Percentiles rank a stretch among this genome's conserved stretches.
Conservation (phyloP, 176 grass and related monocot species). For the Zea luxurians region DNA sequence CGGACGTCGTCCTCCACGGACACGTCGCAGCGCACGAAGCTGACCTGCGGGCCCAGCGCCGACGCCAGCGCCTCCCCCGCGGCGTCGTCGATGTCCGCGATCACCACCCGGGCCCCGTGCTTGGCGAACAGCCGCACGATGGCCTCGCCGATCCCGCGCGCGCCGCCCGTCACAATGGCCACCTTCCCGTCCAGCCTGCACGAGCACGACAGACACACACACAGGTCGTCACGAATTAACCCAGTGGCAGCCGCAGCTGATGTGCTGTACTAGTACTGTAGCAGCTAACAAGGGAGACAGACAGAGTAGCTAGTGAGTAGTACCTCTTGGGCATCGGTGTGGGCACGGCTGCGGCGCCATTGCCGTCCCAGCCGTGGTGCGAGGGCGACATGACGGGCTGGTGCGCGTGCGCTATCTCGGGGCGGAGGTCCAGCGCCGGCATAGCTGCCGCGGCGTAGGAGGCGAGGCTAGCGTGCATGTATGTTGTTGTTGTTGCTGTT, state of each 20-base stretch:
- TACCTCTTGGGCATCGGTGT: slow-evolving; percentile 73
- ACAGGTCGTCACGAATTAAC: too few species aligned
- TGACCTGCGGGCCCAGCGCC: slow-evolving; percentile 48
- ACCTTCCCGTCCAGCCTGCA: slow-evolving; percentile 87
- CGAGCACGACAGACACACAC: too few species aligned
- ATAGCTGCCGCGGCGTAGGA: slow-evolving; percentile 44
- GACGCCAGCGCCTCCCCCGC: slow-evolving; percentile 53
- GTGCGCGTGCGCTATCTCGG: slow-evolving; percentile 54
- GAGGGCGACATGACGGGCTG: slow-evolving; percentile 43
- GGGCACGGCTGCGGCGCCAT: slow-evolving; percentile 30
- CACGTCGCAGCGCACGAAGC: slow-evolving; percentile 74
- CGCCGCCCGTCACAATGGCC: slow-evolving; percentile 78
- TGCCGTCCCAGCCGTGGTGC: slow-evolving; percentile 57
- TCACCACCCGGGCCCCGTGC: slow-evolving; percentile 75
- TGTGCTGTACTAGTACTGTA: too few species aligned
- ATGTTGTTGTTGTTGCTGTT: background rate
- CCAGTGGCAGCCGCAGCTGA: too few species aligned
- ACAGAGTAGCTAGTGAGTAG: too few species aligned
- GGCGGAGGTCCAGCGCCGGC: slow-evolving; percentile 52
- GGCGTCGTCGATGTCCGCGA: slow-evolving; percentile 72
- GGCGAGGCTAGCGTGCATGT: slow-evolving; percentile 41
- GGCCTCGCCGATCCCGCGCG: slow-evolving; percentile 84
- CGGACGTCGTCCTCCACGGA: slow-evolving; percentile 65
- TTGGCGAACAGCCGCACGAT: slow-evolving; percentile 61
- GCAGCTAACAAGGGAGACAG: too few species aligned